A percentile compares a stretch with the other conserved stretches of the same genome.
These are phyloP conservation scores for Licmophora abbreviata DNA, from an alignment of 108 stramenopile species.

Conservation along the genomic window DNA sequence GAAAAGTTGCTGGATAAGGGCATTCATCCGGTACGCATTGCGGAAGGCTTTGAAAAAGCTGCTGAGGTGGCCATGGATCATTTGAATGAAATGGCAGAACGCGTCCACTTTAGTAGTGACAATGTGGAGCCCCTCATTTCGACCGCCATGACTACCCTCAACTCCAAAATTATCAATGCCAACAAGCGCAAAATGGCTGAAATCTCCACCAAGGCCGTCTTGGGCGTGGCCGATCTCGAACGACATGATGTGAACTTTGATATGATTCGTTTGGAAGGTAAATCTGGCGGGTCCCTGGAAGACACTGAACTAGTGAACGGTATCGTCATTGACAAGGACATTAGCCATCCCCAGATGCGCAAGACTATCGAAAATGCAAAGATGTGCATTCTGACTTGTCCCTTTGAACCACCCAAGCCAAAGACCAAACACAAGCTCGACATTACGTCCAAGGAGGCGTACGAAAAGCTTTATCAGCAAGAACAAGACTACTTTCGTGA, in stretches of 20 bases:
- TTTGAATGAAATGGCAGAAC: conserved; percentile 83
- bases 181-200: conserved; percentile 94
- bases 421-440: conserved; percentile 99
- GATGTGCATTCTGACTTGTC: conserved; percentile 95
- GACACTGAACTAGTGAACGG: conserved; percentile 97
- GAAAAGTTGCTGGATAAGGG: conserved; percentile 87
- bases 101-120: conserved; percentile 78
- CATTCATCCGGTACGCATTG: conserved; percentile 96
- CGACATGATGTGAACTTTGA: conserved; percentile 98
- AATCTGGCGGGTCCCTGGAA: conserved; percentile 94
- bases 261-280: conserved; percentile 99
- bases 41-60: conserved; percentile 95
- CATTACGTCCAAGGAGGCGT: conserved; percentile 93
- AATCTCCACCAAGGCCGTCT: conserved; percentile 93
- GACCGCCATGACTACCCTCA: conserved; percentile 96
- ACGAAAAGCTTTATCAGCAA: conserved; percentile 87
- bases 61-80: conserved; percentile 84
- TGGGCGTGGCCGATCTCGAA: conserved; percentile 94
- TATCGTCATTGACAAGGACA: conserved; percentile 98
- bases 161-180: conserved; percentile 95
- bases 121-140: conserved; percentile 81
- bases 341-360: conserved; percentile 96
- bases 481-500: conserved; percentile 96
- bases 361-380: conserved; percentile 90
- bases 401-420: conserved; percentile 99